Percentiles rank a stretch among this genome's conserved stretches.
Conservation (phyloP, 352 stramenopile genomes). For the Phytophthora pseudosyringae region DNA sequence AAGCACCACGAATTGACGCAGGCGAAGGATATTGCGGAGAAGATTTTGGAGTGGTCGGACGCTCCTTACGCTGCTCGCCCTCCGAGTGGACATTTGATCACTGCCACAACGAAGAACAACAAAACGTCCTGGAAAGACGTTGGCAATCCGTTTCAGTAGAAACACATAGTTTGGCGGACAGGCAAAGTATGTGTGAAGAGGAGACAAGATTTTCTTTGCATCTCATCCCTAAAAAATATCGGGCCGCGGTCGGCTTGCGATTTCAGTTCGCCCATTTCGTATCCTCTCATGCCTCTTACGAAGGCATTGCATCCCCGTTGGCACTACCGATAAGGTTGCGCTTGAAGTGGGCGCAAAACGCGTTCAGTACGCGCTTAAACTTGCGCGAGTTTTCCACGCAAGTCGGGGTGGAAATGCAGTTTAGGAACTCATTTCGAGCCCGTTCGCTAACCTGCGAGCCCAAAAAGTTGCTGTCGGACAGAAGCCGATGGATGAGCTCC, state of each 20-base stretch:
- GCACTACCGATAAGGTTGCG: constrained; percentile 44
- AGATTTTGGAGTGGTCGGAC: constrained; percentile 79
- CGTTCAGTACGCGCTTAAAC: constrained; percentile 75
- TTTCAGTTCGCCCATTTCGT: constrained; percentile 6
- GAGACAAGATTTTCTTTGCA: constrained; percentile 10
- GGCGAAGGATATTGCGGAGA: constrained; percentile 73
- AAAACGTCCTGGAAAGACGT: constrained; percentile 68
- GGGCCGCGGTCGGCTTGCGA: constrained; percentile 3
- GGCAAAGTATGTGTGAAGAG: constrained; percentile 5
- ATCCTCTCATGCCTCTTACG: constrained; percentile 8
- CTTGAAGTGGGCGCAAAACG: constrained; percentile 84
- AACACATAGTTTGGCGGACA: constrained; percentile 3
- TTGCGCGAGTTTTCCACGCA: constrained; percentile 82
- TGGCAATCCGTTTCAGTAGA: constrained; percentile 75
- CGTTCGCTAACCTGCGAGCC: constrained; percentile 62
- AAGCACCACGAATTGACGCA: constrained; percentile 19
- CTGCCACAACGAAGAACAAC: constrained; percentile 65
- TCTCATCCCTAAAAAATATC: constrained; percentile 25
- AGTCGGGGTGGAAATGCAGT: constrained; percentile 61
- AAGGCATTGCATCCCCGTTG: constrained; percentile 20
- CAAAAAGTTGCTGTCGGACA: constrained; percentile 67
- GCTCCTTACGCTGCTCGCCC: constrained; percentile 47
- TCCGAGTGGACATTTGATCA: constrained; percentile 72
- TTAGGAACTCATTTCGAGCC: constrained; percentile 62
- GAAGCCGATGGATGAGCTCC: constrained; percentile 60